Evolutionary conservation across 2,329 filamentous ascomycete species (phyloP), one percentile per base, ranked within the genome.

Genomic region (Botrytis hyacinthi): DNA sequence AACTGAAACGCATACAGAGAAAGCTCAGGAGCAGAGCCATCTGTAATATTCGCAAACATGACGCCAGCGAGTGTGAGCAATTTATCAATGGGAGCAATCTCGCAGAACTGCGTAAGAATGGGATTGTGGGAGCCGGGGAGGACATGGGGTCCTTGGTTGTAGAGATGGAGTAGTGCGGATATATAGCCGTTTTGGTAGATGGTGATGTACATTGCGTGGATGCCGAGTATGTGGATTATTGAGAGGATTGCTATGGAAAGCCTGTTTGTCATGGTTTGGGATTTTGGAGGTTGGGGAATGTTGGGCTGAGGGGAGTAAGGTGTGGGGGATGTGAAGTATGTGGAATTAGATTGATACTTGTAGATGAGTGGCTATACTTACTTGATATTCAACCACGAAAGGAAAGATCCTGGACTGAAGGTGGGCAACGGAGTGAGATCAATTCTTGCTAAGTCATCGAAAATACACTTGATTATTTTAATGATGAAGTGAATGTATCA

Each of bases 31-130:
- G 26, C 12, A 54, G 48, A 54, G 14, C 26, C 26, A n/a, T 54
- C 48, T 54, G 12, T n/a, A 0, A 54, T n/a, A 16, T 54, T n/a
- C 14, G 12, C 48, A 54, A 54, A 54, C 1, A n/a, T 54, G 26
- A 54, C 26, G 26, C 12, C 48, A 3, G 48, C 12, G 16, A 54
- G 12, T 16, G 26, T 14, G 22, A 54, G 12, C 6, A 7, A 16
- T 16, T n/a, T 54, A 1, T n/a, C 26, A n/a, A n/a, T 6, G 12
- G 22, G 48, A n/a, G 1, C 0, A n/a, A n/a, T 54, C 26, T 12
- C 12, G 48, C 26, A n/a, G 5, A 16, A n/a, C 5, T 3, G 48
- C 4, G 48, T 16, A 1, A 54, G 26, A 16, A 54, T 14, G 48
- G 26, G 26, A 16, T 54, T 54, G 4, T 7, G n/a, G 48, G 48